phyloP scores from a whole-genome alignment of 352 stramenopile species.

The Aphanomyces cochlioides region DNA sequence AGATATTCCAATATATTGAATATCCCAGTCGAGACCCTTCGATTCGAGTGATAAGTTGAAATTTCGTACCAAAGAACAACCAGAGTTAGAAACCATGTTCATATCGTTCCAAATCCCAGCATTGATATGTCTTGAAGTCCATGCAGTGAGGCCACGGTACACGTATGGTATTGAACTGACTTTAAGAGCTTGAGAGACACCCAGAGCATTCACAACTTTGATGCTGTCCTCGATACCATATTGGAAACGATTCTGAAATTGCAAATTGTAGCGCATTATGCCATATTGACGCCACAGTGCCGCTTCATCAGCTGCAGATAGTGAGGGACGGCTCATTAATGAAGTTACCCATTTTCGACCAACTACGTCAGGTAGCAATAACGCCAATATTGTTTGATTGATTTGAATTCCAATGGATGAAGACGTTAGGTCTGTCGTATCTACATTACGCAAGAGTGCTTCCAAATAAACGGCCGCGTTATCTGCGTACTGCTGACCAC shows the following conservation, averaged over 20 bases:
- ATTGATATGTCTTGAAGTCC: slow-evolving; percentile 3
- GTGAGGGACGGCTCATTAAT: not conserved
- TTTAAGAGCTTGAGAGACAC: slow-evolving; percentile 2
- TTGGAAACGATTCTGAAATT: slow-evolving; percentile 27
- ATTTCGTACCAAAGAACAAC: not conserved
- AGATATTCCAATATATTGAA: not conserved
- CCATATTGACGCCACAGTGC: not conserved
- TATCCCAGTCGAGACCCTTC: slow-evolving; percentile 12
- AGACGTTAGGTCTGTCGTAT: slow-evolving; percentile 6
- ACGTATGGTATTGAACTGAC: slow-evolving; percentile 3
- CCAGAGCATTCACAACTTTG: slow-evolving; percentile 13
- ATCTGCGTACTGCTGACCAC: not conserved
- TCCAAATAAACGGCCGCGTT: slow-evolving; percentile 27
- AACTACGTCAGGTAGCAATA: not conserved
- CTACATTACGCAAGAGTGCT: slow-evolving; percentile 20
- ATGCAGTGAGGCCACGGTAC: slow-evolving; percentile 1
- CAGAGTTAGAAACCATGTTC: not conserved
- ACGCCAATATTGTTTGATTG: slow-evolving; percentile 4
- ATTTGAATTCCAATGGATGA: slow-evolving; percentile 6
- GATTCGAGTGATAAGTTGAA: not conserved
- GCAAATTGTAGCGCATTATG: slow-evolving; percentile 4
- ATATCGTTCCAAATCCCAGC: slow-evolving; percentile 21
- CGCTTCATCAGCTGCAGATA: not conserved
- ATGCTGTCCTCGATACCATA: slow-evolving; percentile 18
- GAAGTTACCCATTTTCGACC: not conserved